These are phyloP conservation scores for Ogataea neopini DNA, from an alignment of 805 yeast genomes.

Conservation along the genomic window DNA sequence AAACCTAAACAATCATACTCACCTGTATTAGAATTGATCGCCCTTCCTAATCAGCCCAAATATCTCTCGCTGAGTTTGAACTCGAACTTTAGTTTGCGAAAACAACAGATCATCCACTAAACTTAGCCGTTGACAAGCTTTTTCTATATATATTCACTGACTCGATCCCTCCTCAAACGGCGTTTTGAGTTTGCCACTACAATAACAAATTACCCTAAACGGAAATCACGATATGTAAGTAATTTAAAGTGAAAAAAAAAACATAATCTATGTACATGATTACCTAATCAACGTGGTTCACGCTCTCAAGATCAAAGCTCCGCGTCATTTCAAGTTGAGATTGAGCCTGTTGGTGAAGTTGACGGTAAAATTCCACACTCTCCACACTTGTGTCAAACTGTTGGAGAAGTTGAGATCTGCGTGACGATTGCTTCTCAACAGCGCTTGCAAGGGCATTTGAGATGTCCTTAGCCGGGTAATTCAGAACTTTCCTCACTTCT, in stretches of 20 bases:
- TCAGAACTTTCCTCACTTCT: slow-evolving; percentile 80
- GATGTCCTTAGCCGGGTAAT: slow-evolving; percentile 81
- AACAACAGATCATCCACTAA: slow-evolving; percentile 12
- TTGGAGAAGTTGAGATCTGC: slow-evolving; percentile 55
- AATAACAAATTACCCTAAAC: slow-evolving; percentile 1
- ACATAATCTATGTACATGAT: neutral
- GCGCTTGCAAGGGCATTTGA: slow-evolving; percentile 64
- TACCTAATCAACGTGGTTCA: slow-evolving; percentile 3
- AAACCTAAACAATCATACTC: neutral
- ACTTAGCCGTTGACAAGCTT: neutral
- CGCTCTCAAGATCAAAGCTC: slow-evolving; percentile 22
- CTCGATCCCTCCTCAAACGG: neutral
- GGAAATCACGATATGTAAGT: slow-evolving; percentile 8
- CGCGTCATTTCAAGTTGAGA: slow-evolving; percentile 22
- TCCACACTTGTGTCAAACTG: slow-evolving; percentile 56
- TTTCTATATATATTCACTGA: neutral
- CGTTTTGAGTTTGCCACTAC: slow-evolving; percentile 5
- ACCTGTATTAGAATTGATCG: neutral
- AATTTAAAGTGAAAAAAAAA: neutral
- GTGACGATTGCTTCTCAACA: slow-evolving; percentile 59
- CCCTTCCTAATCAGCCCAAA: neutral
- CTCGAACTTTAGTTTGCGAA: neutral
- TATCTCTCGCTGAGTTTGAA: neutral
- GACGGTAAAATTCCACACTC: slow-evolving; percentile 55
- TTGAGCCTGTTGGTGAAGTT: slow-evolving; percentile 35